A percentile compares a stretch with the other conserved stretches of the same genome.
phyloP scores from a whole-genome alignment of 768 basidiomycete genomes.

The Rhodosporidiobolus odoratus region DNA sequence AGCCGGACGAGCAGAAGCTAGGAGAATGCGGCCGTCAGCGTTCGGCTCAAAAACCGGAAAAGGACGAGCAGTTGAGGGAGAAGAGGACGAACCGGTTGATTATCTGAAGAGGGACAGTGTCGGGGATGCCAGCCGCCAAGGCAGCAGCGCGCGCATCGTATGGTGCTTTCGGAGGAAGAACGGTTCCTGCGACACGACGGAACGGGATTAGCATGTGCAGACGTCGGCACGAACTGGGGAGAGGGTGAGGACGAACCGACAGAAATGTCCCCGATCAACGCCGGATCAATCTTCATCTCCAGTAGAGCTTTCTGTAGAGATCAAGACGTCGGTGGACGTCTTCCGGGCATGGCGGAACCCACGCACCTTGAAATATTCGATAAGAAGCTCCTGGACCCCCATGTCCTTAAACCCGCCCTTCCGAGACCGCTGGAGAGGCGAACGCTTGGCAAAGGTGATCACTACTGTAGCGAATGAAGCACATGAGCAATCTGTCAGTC shows the following conservation, averaged over 20 bases:
- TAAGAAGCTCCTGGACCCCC: conserved; percentile 36
- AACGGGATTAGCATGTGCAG: neutral
- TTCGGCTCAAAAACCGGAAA: neutral
- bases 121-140: conserved; percentile 72
- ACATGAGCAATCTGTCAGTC: neutral
- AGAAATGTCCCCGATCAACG: conserved; percentile 73
- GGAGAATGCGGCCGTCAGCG: neutral
- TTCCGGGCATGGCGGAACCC: too few species aligned
- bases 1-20: conserved; percentile 74
- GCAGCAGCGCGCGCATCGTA: conserved; percentile 81
- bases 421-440: conserved; percentile 82
- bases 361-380: conserved; percentile 32
- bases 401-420: conserved; percentile 89
- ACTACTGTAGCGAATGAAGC: conserved; percentile 54
- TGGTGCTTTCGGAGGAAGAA: conserved; percentile 76
- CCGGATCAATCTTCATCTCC: conserved; percentile 58
- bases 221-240: neutral
- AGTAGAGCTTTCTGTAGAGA: conserved; percentile 16
- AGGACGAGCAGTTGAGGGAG: neutral
- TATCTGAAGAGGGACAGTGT: conserved; percentile 67
- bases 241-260: conserved; percentile 17
- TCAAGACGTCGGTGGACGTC: neutral
- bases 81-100: conserved; percentile 58
- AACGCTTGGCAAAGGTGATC: conserved; percentile 76
- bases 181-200: conserved; percentile 57